Base-by-base conservation (phyloP, 1,284 basidiomycete genomes). In the Amylostereum chailletii region DNA sequence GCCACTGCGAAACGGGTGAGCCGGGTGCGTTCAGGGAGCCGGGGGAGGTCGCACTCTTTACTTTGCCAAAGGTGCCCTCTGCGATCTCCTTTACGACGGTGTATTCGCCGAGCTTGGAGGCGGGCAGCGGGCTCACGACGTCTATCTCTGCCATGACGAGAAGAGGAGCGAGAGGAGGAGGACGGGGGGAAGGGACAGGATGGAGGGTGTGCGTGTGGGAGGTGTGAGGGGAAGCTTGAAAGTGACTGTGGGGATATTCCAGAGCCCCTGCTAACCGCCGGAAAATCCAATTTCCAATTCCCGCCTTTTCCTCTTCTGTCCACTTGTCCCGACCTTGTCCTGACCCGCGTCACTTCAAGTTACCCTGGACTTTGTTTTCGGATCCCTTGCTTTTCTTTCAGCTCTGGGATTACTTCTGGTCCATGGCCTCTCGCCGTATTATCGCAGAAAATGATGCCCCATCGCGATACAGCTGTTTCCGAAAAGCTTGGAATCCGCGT, bases 31-130 rank as follows among this genome's bases (percentile, higher is more conserved):
- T 49, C 42, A 45, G 45, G 31, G n/a, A 27, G 42, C 36, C 8
- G n/a, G 34, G 39, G 41, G 45, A 47, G 41, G 44, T 76, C 91
- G 68, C 67, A 95, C 94, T 89, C 75, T 97, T 98, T 64, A 99
- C 95, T 68, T 97, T 97, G 51, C 94, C 95, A 69, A 98, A 99
- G 9, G 91, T 94, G 19, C 95, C 95, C 53, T 89, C 86, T 46
- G 86, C 88, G 56, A 90, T 89, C 62, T 89, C 84, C 52, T 75
- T 68, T 45, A 81, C 73, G 53, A 90, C 81, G 27, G 75, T 83
- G 66, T 90, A 90, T 66, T 89, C 84, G 48, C 87, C 86, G 30
- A 90, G 78, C 69, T 81, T 86, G 6, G 81, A 78, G 7, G 81
- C 69, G 1, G 81, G 70, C 57, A 60, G 47, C 33, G 49, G 34